Evolutionary conservation across 352 stramenopile species (phyloP).

Genomic region (Phytophthora tubulina): DNA sequence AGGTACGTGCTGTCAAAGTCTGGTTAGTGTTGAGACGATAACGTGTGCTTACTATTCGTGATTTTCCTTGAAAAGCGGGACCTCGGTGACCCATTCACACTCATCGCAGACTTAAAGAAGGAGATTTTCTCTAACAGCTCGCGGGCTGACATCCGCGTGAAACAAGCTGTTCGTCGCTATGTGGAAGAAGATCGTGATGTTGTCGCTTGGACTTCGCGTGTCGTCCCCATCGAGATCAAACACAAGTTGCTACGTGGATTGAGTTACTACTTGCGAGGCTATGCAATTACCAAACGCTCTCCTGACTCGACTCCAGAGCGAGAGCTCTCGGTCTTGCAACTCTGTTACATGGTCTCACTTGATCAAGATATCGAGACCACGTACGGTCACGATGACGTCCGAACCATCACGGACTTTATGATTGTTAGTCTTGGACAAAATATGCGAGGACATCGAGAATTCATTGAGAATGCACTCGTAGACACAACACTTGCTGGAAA

Average conservation of each 20-base stretch:
- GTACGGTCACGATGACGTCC: constrained; percentile 3
- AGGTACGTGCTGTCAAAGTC: constrained; percentile 1
- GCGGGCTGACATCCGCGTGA: constrained; percentile 50
- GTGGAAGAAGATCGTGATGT: constrained; percentile 53
- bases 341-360: constrained; percentile 26
- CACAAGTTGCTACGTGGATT: constrained; percentile 40
- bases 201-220: constrained; percentile 42
- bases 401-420: constrained; percentile 32
- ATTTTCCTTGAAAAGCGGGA: constrained; percentile 8
- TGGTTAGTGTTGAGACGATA: background rate
- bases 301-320: background rate
- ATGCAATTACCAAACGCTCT: constrained; percentile 44
- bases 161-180: constrained; percentile 58
- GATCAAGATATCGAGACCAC: constrained; percentile 13
- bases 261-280: constrained; percentile 56
- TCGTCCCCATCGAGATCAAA: constrained; percentile 55
- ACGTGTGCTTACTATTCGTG: background rate
- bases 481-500: constrained; percentile 1
- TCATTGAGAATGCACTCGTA: constrained; percentile 32
- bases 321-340: constrained; percentile 17
- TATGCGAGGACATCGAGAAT: constrained; percentile 25
- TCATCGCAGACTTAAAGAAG: constrained; percentile 56
- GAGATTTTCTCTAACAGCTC: constrained; percentile 49
- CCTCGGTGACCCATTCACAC: constrained; percentile 42
- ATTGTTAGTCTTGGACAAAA: constrained; percentile 18